Evolutionary conservation across 2,329 filamentous ascomycete genomes (phyloP).

Genomic region (Seiridium unicorne): DNA sequence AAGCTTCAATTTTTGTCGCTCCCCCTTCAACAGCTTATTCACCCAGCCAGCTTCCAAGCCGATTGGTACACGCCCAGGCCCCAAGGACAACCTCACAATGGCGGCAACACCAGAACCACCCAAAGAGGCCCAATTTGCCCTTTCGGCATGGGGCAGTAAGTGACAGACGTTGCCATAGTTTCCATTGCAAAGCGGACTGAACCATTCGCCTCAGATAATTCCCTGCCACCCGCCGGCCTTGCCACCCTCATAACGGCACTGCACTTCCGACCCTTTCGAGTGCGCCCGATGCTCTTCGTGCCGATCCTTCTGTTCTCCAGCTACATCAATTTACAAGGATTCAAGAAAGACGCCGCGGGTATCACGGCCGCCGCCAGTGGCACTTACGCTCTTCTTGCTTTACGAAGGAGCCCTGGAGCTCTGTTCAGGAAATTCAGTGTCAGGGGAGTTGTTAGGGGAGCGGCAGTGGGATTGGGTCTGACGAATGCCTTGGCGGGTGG

Average conservation of each 20-base stretch:
- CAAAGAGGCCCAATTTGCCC: conserved; percentile 29
- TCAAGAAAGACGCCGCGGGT: conserved; percentile 55
- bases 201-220: conserved; percentile 38
- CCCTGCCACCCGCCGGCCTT: conserved; percentile 53
- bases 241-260: conserved; percentile 56
- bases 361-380: conserved; percentile 56
- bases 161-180: conserved; percentile 14
- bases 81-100: neutral
- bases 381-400: conserved; percentile 54
- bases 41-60: neutral
- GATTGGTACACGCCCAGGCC: no score
- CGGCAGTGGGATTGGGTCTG: conserved; percentile 47
- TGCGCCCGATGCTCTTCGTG: conserved; percentile 48
- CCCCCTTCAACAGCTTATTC: neutral
- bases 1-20: neutral
- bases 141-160: conserved; percentile 52
- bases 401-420: conserved; percentile 41
- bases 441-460: conserved; percentile 48
- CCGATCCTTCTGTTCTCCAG: conserved; percentile 54
- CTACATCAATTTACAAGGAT: conserved; percentile 60
- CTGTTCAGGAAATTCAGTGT: conserved; percentile 39
- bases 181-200: conserved; percentile 4
- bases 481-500: conserved; percentile 48
- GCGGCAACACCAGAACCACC: conserved; percentile 28
- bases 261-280: conserved; percentile 52